These are phyloP conservation scores for Ambrosiella xylebori DNA, from an alignment of 2,329 filamentous ascomycete genomes.

Conservation along the genomic window DNA sequence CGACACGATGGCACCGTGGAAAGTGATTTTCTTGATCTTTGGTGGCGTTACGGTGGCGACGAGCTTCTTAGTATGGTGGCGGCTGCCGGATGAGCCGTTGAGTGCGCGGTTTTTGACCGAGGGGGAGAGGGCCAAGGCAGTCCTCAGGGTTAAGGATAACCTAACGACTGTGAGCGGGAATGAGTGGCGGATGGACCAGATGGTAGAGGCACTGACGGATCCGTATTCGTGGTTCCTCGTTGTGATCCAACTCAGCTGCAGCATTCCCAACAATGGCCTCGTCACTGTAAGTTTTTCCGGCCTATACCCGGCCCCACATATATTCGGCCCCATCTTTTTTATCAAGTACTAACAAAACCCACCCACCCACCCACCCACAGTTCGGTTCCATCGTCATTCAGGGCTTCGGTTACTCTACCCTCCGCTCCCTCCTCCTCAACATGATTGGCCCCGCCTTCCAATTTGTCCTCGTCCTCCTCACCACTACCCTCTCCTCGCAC, in stretches of 20 bases:
- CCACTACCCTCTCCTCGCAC: slow-evolving; percentile 15
- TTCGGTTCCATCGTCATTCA: slow-evolving; percentile 18
- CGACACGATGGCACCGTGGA: slow-evolving; percentile 29
- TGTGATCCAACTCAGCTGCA: slow-evolving; percentile 16
- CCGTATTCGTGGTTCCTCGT: slow-evolving; percentile 18
- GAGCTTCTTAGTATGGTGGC: slow-evolving; percentile 34
- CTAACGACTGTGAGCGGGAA: slow-evolving; percentile 18
- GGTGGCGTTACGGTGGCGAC: slow-evolving; percentile 35
- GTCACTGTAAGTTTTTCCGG: slow-evolving; percentile 14
- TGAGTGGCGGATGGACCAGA: slow-evolving; percentile 17
- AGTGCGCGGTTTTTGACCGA: slow-evolving; percentile 16
- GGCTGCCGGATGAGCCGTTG: slow-evolving; percentile 36
- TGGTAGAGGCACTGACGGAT: slow-evolving; percentile 18
- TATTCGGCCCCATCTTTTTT: background rate
- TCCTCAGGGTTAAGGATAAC: slow-evolving; percentile 19
- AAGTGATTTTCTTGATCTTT: slow-evolving; percentile 42
- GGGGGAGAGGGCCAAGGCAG: slow-evolving; percentile 18
- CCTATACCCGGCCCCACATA: background rate
- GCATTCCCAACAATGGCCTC: slow-evolving; percentile 20
- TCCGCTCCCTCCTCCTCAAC: slow-evolving; percentile 13
- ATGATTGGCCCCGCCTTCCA: slow-evolving; percentile 14
- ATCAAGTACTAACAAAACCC: background rate
- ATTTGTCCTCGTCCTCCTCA: slow-evolving; percentile 16
- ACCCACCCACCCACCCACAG: slow-evolving; percentile 8
- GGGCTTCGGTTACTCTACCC: slow-evolving; percentile 15